A percentile compares a stretch with the other conserved stretches of the same genome.
These are phyloP conservation scores for Nakazawaea molendinolei DNA, from an alignment of 805 yeast genomes.

Conservation along the genomic window DNA sequence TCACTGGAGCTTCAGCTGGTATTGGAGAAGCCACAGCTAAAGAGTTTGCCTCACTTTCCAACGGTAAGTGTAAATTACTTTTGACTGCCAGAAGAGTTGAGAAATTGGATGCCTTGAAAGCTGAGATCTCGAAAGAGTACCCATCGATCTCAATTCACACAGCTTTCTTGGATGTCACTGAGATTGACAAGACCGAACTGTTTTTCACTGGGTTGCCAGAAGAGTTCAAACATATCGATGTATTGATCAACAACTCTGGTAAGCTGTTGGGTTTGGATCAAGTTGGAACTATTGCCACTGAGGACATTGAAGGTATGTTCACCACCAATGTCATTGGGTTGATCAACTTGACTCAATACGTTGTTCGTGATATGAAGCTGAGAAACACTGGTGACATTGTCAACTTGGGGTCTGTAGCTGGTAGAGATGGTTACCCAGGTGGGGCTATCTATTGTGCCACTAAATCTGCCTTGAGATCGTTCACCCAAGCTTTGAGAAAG, in stretches of 20 bases:
- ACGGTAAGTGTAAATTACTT: constrained; percentile 64
- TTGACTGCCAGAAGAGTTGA: constrained; percentile 75
- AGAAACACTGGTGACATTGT: constrained; percentile 50
- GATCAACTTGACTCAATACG: constrained; percentile 37
- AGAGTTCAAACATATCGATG: constrained; percentile 53
- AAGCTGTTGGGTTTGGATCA: constrained; percentile 38
- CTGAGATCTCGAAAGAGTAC: constrained; percentile 38
- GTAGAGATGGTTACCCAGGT: constrained; percentile 63
- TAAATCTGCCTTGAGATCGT: constrained; percentile 55
- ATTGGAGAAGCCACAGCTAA: constrained; percentile 42
- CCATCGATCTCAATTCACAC: constrained; percentile 40
- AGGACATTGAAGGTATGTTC: constrained; percentile 36
- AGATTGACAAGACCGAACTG: constrained; percentile 40
- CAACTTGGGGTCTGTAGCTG: constrained; percentile 65
- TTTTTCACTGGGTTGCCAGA: constrained; percentile 47
- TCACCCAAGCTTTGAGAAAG: constrained; percentile 57
- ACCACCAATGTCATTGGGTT: constrained; percentile 41
- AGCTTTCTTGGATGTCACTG: constrained; percentile 50
- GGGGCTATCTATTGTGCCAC: constrained; percentile 70
- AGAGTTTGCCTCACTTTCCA: constrained; percentile 48
- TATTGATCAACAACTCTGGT: constrained; percentile 58
- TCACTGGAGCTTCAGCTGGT: constrained; percentile 44
- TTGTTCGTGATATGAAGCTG: constrained; percentile 33
- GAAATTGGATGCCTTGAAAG: constrained; percentile 43
- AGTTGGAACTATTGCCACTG: constrained; percentile 31